A percentile compares a stretch with the other conserved stretches of the same genome.
Evolutionary conservation across 495 filamentous ascomycete genomes (phyloP).

Genomic region (Trichodelitschia bisporula): DNA sequence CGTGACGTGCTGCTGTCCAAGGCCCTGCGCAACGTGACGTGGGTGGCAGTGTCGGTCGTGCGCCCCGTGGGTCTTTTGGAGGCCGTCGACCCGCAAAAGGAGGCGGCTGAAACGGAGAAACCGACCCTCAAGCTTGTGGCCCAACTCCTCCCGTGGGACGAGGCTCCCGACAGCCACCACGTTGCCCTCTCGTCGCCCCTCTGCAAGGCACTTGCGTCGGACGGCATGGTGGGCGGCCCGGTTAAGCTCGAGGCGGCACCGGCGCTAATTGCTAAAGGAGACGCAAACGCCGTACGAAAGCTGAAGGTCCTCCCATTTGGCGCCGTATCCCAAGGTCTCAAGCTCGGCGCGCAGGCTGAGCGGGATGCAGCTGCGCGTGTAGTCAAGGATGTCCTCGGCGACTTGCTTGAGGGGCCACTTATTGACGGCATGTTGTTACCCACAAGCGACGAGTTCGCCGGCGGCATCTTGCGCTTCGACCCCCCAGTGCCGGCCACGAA

Average conservation of each 20-base stretch:
- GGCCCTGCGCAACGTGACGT: constrained; percentile 45
- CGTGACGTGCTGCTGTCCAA: constrained; percentile 40
- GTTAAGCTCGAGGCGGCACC: constrained; percentile 60
- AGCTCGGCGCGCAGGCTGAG: constrained; percentile 68
- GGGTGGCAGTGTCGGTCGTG: constrained; percentile 51
- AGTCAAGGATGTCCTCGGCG: too few relatives aligned
- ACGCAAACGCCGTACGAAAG: constrained; percentile 15
- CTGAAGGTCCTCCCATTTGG: constrained; percentile 61
- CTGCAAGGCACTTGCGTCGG: constrained; percentile 40
- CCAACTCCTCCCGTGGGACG: constrained; percentile 51
- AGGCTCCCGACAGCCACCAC: constrained; percentile 60
- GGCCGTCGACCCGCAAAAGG: constrained; percentile 44
- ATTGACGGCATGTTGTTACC: constrained; percentile 69
- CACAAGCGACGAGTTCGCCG: constrained; percentile 26
- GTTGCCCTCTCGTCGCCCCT: constrained; percentile 51
- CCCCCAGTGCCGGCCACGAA: too few relatives aligned
- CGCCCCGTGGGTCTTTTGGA: constrained; percentile 56
- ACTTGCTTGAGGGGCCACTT: constrained; percentile 64
- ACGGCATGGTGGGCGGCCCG: constrained; percentile 64
- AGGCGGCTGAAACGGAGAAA: constrained; percentile 27
- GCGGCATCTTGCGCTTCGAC: constrained; percentile 59
- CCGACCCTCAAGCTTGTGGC: constrained; percentile 51
- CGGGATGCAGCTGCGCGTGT: constrained; percentile 36
- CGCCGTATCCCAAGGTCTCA: constrained; percentile 33
- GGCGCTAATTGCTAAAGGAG: constrained; percentile 26